These are phyloP conservation scores for Cardiospermum halicacabum DNA, from an alignment of 345 rosid species.

Conservation along the genomic window DNA sequence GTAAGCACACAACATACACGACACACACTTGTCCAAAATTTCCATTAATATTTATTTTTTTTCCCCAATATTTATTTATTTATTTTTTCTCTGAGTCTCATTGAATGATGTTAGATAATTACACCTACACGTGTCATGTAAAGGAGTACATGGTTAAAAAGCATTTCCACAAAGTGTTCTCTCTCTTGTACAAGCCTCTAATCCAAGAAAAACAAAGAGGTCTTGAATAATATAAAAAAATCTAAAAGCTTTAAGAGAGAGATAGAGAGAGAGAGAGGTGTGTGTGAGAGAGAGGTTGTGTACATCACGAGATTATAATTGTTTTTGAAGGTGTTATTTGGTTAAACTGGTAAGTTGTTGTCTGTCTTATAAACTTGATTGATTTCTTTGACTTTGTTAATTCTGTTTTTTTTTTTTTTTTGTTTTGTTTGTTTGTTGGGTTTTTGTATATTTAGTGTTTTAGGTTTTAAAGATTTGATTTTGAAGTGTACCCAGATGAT, in stretches of 20 bases:
- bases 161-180: slow-evolving; percentile 13
- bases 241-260: neutral
- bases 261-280: neutral
- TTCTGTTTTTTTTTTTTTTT: neutral
- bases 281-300: too few relatives aligned
- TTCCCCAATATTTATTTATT: neutral
- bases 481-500: slow-evolving; percentile 11
- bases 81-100: slow-evolving; percentile 7
- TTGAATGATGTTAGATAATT: slow-evolving; percentile 23
- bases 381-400: neutral
- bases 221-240: slow-evolving; percentile 1
- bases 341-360: slow-evolving; percentile 34
- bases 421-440: neutral
- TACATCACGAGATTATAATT: too few relatives aligned
- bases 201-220: neutral
- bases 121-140: slow-evolving; percentile 46
- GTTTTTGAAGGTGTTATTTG: slow-evolving; percentile 18
- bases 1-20: slow-evolving; percentile 8
- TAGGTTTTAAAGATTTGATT: slow-evolving; percentile 7
- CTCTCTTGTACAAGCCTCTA: slow-evolving; percentile 12
- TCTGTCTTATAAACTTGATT: neutral
- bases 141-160: slow-evolving; percentile 12
- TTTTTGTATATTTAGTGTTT: neutral
- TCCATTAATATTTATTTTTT: neutral
- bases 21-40: too few relatives aligned